These are phyloP conservation scores for Tricholoma matsutake DNA, from an alignment of 768 basidiomycete genomes.

Conservation along the genomic window DNA sequence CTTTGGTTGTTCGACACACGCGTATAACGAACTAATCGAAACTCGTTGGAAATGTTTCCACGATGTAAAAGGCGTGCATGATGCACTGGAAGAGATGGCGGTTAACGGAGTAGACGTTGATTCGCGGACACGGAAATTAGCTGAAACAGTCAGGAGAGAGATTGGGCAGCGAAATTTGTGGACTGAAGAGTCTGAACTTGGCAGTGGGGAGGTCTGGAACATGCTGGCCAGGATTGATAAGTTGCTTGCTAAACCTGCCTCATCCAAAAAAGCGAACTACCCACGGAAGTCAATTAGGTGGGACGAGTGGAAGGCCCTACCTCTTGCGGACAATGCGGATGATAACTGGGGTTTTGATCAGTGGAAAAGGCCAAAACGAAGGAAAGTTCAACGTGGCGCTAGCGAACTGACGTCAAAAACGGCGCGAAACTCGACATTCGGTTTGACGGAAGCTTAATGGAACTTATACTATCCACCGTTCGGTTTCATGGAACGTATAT, in stretches of 20 bases:
- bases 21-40: constrained; percentile 84
- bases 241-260: constrained; percentile 17
- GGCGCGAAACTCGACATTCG: not conserved
- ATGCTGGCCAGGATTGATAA: constrained; percentile 52
- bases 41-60: constrained; percentile 84
- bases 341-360: constrained; percentile 50
- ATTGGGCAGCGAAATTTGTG: constrained; percentile 53
- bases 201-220: constrained; percentile 48
- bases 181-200: constrained; percentile 46
- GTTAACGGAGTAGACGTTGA: constrained; percentile 74
- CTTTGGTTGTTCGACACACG: constrained; percentile 82
- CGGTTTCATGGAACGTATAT: not conserved
- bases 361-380: constrained; percentile 33
- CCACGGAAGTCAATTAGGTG: constrained; percentile 21
- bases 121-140: constrained; percentile 52
- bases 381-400: not conserved
- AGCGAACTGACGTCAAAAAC: not conserved
- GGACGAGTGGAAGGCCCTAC: constrained; percentile 48
- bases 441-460: not conserved
- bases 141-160: constrained; percentile 62
- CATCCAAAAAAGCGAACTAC: not conserved
- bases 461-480: not conserved
- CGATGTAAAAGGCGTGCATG: constrained; percentile 74
- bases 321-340: constrained; percentile 23
- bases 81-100: constrained; percentile 77